Conservation (phyloP, 1,139 yeast species). For the Scheffersomyces cryptocercus region DNA sequence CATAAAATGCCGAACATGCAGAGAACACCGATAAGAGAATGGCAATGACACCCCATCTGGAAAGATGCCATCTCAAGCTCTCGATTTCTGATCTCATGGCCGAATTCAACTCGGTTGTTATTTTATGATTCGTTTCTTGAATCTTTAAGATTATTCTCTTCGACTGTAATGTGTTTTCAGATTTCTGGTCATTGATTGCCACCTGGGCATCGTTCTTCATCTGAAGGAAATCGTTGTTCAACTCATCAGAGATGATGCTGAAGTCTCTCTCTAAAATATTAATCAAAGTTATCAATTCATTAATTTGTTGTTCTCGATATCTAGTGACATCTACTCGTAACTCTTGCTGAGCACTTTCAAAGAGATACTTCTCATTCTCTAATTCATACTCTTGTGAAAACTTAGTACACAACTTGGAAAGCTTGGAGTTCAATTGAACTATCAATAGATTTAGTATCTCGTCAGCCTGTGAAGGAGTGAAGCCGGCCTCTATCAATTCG, state of each 20-base stretch:
- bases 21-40: constrained; percentile 47
- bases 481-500: constrained; percentile 46
- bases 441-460: constrained; percentile 51
- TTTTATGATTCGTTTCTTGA: constrained; percentile 84
- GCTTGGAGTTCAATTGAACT: constrained; percentile 51
- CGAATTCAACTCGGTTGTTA: constrained; percentile 78
- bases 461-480: constrained; percentile 55
- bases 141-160: constrained; percentile 68
- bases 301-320: constrained; percentile 69
- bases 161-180: constrained; percentile 78
- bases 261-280: constrained; percentile 73
- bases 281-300: constrained; percentile 66
- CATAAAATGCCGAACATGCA: constrained; percentile 44
- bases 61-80: constrained; percentile 88
- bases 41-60: constrained; percentile 79
- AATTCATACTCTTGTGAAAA: constrained; percentile 69
- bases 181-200: constrained; percentile 82
- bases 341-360: constrained; percentile 93
- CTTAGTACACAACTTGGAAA: constrained; percentile 57
- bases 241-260: constrained; percentile 71
- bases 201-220: constrained; percentile 77
- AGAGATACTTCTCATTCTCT: constrained; percentile 83
- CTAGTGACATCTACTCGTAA: constrained; percentile 76
- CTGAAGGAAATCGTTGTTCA: constrained; percentile 67
- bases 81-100: constrained; percentile 87